phyloP scores from a whole-genome alignment of 305 asterid genomes.

The Rubia peregrina region DNA sequence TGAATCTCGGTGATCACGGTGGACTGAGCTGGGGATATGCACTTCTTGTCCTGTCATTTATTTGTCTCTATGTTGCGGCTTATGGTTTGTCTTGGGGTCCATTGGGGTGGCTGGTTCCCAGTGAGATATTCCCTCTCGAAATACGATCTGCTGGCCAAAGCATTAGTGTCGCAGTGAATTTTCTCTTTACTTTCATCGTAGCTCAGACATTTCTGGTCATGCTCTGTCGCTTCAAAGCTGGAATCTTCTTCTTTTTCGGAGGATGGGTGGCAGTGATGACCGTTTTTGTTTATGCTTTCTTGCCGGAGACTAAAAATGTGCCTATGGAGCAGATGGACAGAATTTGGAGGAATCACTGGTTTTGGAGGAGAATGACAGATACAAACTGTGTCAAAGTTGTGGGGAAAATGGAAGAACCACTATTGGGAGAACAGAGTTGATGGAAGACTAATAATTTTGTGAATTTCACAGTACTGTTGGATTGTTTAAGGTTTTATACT shows the following conservation, averaged over 20 bases:
- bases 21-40: constrained; percentile 27
- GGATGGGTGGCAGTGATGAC: constrained; percentile 47
- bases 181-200: constrained; percentile 29
- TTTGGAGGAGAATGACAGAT: constrained; percentile 31
- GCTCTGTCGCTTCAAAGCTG: constrained; percentile 39
- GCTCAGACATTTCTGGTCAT: constrained; percentile 39
- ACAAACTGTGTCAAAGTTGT: neutral
- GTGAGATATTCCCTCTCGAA: constrained; percentile 50
- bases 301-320: constrained; percentile 49
- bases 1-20: constrained; percentile 46
- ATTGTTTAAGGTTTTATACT: neutral
- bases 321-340: constrained; percentile 45
- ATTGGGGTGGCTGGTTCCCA: constrained; percentile 46
- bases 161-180: constrained; percentile 36
- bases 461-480: neutral
- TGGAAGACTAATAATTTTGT: neutral
- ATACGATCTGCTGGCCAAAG: constrained; percentile 51
- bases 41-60: constrained; percentile 20
- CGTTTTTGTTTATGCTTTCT: constrained; percentile 28
- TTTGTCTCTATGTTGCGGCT: constrained; percentile 40
- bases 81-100: constrained; percentile 57
- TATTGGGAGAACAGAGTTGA: neutral
- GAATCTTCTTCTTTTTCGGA: constrained; percentile 41
- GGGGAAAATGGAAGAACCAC: constrained; percentile 3
- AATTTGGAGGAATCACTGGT: constrained; percentile 41